These are phyloP conservation scores for Rhodotorula sp. DNA, from an alignment of 1,284 basidiomycete species.

Conservation along the genomic window DNA sequence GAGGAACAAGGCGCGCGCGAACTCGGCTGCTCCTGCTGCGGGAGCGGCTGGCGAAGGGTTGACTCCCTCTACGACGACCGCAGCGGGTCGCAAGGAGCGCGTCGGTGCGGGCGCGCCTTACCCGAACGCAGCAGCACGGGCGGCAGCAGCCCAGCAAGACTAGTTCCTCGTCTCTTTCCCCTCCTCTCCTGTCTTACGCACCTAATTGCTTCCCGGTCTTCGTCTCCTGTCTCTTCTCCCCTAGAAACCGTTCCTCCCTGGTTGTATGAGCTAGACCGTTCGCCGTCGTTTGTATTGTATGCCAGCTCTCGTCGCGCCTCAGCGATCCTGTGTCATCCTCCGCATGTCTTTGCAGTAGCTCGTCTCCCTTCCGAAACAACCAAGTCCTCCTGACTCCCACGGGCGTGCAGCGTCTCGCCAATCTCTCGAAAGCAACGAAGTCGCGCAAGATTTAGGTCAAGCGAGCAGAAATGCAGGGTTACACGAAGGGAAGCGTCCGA, in stretches of 20 bases:
- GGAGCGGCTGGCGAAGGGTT: not conserved
- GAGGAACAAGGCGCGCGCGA: conserved; percentile 4
- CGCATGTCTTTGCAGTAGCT: too few species aligned
- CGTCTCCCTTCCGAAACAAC: too few species aligned
- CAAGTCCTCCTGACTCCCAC: too few species aligned
- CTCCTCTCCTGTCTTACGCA: too few species aligned
- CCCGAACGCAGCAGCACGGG: conserved; percentile 19
- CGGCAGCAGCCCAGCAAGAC: conserved; percentile 7
- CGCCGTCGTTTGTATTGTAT: too few species aligned
- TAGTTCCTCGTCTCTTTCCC: not conserved
- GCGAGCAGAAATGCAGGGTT: not conserved
- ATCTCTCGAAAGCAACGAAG: not conserved
- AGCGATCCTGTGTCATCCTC: too few species aligned
- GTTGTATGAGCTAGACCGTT: too few species aligned
- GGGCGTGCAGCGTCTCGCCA: too few species aligned
- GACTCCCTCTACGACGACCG: not conserved
- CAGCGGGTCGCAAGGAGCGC: not conserved
- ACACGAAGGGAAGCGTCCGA: not conserved
- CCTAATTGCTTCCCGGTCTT: too few species aligned
- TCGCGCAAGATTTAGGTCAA: not conserved
- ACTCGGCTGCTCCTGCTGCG: not conserved
- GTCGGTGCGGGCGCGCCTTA: not conserved
- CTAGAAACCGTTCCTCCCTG: too few species aligned
- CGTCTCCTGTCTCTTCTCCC: too few species aligned
- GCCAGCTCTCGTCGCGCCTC: too few species aligned